Evolutionary conservation across 805 yeast species (phyloP).

Genomic region (Candida stauntonica): DNA sequence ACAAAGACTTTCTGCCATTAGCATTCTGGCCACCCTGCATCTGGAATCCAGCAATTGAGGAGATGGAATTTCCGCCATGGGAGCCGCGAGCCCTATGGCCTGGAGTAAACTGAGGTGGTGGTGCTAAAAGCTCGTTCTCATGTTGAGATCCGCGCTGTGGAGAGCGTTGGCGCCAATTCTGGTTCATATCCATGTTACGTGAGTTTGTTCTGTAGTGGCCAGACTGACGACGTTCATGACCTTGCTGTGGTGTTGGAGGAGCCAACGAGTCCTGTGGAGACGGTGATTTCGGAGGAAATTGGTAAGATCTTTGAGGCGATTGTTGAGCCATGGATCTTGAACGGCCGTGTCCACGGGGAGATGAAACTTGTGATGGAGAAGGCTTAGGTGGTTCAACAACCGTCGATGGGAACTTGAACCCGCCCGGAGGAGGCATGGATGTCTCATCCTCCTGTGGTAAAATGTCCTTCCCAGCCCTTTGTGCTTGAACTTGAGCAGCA

Average conservation of each 20-base stretch:
- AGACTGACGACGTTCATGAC: slow-evolving; percentile 38
- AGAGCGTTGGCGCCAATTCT: slow-evolving; percentile 57
- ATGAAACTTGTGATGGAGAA: slow-evolving; percentile 5
- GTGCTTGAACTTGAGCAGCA: slow-evolving; percentile 88
- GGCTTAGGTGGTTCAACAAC: slow-evolving; percentile 31
- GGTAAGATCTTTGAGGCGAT: slow-evolving; percentile 48
- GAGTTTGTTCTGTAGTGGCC: slow-evolving; percentile 37
- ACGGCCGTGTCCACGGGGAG: slow-evolving; percentile 21
- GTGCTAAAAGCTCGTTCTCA: slow-evolving; percentile 21
- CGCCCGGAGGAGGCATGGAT: slow-evolving; percentile 30
- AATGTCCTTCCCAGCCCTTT: slow-evolving; percentile 39
- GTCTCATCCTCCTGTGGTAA: slow-evolving; percentile 11
- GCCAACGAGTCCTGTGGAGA: slow-evolving; percentile 6
- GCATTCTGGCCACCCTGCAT: slow-evolving; percentile 22
- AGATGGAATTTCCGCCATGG: slow-evolving; percentile 54
- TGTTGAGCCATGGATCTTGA: slow-evolving; percentile 24
- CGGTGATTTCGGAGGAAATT: slow-evolving; percentile 54
- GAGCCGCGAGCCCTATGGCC: slow-evolving; percentile 80
- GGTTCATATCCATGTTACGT: slow-evolving; percentile 39
- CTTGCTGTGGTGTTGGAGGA: slow-evolving; percentile 18
- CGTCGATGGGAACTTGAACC: slow-evolving; percentile 55
- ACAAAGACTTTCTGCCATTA: slow-evolving; percentile 64
- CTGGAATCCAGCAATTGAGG: slow-evolving; percentile 26
- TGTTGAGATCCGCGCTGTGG: slow-evolving; percentile 30
- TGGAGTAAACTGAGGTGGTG: slow-evolving; percentile 42